Percentiles rank a stretch among this genome's conserved stretches.
Conservation (phyloP, 306 rosid species). For the Urtica urens region DNA sequence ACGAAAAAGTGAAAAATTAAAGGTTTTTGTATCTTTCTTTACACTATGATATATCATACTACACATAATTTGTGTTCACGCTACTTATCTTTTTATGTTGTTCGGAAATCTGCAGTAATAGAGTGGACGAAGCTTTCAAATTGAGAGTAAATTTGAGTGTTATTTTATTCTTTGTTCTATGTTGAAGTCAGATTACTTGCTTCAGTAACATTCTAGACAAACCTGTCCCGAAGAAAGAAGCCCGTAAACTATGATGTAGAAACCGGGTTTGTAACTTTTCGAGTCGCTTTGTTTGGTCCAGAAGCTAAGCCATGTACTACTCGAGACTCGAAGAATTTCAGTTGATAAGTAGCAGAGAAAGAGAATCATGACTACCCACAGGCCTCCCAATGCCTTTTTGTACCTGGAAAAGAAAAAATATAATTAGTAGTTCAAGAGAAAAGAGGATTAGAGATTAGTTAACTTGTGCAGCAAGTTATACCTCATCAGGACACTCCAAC, state of each 20-base stretch:
- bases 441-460: too few relatives aligned
- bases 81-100: too few relatives aligned
- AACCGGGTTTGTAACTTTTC: constrained; percentile 38
- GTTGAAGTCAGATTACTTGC: too few relatives aligned
- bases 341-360: constrained; percentile 45
- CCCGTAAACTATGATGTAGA: constrained; percentile 57
- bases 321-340: constrained; percentile 66
- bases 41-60: too few relatives aligned
- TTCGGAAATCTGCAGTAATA: too few relatives aligned
- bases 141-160: too few relatives aligned
- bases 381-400: constrained; percentile 70
- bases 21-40: too few relatives aligned
- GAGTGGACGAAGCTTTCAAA: too few relatives aligned
- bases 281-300: constrained; percentile 61
- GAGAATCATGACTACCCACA: constrained; percentile 59
- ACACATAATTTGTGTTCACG: too few relatives aligned
- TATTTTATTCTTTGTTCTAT: too few relatives aligned
- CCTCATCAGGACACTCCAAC: constrained; percentile 69
- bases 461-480: constrained; percentile 15
- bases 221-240: constrained; percentile 76
- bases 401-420: constrained; percentile 39
- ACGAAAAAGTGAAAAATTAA: too few relatives aligned
- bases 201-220: too few relatives aligned
- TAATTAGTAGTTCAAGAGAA: not conserved
- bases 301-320: constrained; percentile 74